phyloP scores from a whole-genome alignment of 2,329 filamentous ascomycete genomes.

The Cryphonectria radicalis region DNA sequence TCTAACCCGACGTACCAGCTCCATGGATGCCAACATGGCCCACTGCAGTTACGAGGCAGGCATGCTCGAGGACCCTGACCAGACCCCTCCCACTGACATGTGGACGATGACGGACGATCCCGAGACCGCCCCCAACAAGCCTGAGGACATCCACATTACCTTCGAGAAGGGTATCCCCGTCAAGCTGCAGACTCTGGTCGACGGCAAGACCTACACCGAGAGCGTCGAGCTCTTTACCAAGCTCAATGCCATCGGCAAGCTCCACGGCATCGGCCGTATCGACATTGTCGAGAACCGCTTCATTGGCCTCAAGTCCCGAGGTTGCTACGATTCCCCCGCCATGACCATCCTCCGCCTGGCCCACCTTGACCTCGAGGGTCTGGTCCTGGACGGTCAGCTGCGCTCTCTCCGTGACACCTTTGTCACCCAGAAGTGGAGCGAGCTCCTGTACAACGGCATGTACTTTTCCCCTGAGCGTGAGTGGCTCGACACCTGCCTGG shows the following conservation, averaged over 20 bases:
- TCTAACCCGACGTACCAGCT: constrained; percentile 57
- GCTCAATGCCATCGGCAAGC: constrained; percentile 72
- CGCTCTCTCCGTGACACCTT: constrained; percentile 63
- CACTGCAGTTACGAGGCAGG: constrained; percentile 77
- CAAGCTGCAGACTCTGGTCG: constrained; percentile 49
- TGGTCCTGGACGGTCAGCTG: constrained; percentile 61
- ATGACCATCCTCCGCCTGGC: constrained; percentile 47
- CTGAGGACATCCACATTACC: constrained; percentile 71
- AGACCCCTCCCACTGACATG: constrained; percentile 75
- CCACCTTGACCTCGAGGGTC: constrained; percentile 52
- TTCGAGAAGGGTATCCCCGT: constrained; percentile 78
- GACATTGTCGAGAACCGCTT: constrained; percentile 71
- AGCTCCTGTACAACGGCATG: constrained; percentile 49
- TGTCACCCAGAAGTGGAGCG: constrained; percentile 55
- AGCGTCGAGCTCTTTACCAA: constrained; percentile 73
- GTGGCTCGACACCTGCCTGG: constrained; percentile 66
- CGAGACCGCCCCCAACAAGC: constrained; percentile 69
- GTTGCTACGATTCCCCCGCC: constrained; percentile 75
- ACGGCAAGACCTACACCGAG: constrained; percentile 67
- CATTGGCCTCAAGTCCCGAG: constrained; percentile 76
- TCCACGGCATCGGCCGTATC: constrained; percentile 76
- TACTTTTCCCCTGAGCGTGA: constrained; percentile 59
- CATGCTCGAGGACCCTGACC: constrained; percentile 67
- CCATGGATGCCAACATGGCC: constrained; percentile 48
- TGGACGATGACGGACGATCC: constrained; percentile 77